Evolutionary conservation across 805 yeast genomes (phyloP), one percentile per base, ranked within the genome.

Genomic region (Lachancea meyersii): DNA sequence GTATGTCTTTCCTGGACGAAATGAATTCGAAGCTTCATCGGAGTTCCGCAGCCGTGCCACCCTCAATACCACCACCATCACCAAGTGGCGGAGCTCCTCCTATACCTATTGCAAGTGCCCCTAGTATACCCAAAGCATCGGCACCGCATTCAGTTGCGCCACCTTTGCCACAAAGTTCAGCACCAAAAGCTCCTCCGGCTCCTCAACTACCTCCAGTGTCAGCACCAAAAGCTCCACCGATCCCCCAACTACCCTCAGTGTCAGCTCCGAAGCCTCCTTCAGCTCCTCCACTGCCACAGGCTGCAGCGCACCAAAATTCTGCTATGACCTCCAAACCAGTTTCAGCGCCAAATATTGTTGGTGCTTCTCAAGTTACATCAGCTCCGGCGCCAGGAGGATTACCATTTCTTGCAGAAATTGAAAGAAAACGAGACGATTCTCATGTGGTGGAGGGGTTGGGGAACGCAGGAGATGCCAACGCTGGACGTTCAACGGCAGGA

Each of bases 341-440:
- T n/a, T 7, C 46, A 19, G 46, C 48, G 9, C 47, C 49, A 13
- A 45, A 5, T 30, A 26, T 13, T 14, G 28, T 6, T n/a, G 17
- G 31, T 17, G 31, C 41, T 19, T 40, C 44, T 11, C 28, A 16
- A 38, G 42, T 42, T 24, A 27, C 50, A 37, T 41, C 52, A 16
- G 42, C 57, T 17, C 46, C 28, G 23, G 43, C 54, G 9, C 52
- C 59, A 5, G 64, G 61, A 23, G 77, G 76, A 0, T 55, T 77
- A 19, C 83, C 85, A 5, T 78, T 79, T 51, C 65, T 78, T 38
- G 78, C 78, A 1, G 76, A 77, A 45, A 78, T 79, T 38, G 76
- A 77, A 47, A 69, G 72, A 31, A 75, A 73, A 54, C 66, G 82
- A 57, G 69, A 72, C 48, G 79, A 78, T 17, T 46, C 71, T 1